Percentiles rank a stretch among this genome's conserved stretches.
phyloP scores from a whole-genome alignment of 345 rosid species.

The Salix udensis region DNA sequence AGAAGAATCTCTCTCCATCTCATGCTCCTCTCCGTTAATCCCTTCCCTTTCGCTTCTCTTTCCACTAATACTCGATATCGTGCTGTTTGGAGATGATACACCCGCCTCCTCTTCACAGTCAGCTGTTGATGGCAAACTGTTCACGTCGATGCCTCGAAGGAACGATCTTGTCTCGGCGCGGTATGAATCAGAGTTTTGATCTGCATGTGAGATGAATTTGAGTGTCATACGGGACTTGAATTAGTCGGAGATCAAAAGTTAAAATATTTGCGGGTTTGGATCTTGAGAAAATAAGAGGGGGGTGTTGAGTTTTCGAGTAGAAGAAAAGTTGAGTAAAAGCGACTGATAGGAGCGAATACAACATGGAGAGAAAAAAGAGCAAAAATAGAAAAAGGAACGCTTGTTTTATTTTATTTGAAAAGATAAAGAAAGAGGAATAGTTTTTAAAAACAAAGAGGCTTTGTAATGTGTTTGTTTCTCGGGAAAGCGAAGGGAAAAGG shows the following conservation, averaged over 20 bases:
- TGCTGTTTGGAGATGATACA: slow-evolving; percentile 90
- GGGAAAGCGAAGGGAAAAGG: slow-evolving; percentile 12
- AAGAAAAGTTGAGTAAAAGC: slow-evolving; percentile 16
- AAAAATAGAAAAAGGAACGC: neutral
- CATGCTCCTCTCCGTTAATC: slow-evolving; percentile 53
- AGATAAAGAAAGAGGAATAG: neutral
- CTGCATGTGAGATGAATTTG: slow-evolving; percentile 45
- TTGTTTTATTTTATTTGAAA: neutral
- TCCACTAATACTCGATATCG: slow-evolving; percentile 83
- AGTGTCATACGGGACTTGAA: neutral
- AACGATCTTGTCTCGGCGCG: slow-evolving; percentile 51
- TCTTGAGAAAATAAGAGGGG: neutral
- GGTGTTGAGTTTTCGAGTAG: slow-evolving; percentile 5
- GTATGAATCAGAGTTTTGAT: slow-evolving; percentile 51
- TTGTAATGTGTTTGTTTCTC: slow-evolving; percentile 21
- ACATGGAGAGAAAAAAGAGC: neutral
- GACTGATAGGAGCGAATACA: neutral
- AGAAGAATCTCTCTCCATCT: slow-evolving; percentile 59
- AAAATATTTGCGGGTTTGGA: neutral
- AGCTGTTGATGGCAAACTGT: slow-evolving; percentile 60
- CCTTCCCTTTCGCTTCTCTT: slow-evolving; percentile 85
- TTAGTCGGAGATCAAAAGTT: slow-evolving; percentile 2
- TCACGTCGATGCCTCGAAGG: slow-evolving; percentile 83
- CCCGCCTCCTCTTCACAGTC: slow-evolving; percentile 83
- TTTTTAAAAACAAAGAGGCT: neutral